Evolutionary conservation across 768 basidiomycete species (phyloP), one percentile per base, ranked within the genome.

Genomic region (Tricholoma saponaceum): DNA sequence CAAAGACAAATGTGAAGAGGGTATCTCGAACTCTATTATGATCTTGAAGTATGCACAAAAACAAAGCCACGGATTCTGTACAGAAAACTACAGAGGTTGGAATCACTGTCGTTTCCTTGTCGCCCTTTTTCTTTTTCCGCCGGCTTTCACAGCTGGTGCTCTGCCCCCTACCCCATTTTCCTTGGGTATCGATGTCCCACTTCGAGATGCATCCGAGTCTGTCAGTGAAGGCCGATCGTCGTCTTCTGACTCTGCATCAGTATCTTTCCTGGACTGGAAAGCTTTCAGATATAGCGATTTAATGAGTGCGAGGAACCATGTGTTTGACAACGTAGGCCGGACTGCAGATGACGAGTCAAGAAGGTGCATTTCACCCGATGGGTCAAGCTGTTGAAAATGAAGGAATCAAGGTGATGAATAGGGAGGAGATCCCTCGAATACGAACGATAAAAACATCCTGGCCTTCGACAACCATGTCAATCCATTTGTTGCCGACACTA

Each of bases 381-480:
- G 70, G 33, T 90, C 87, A 56, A 84, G 76, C 90, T 92, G 59
- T 52, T 57, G 33, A 49, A 28, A 50, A 32, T 12, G 47, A 46
- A 39, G 18, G 18, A 30, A 25, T 58, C n/a, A 52, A 53, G 8
- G 52, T 28, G 26, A 16, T 22, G 26, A n/a, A 39, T 50, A 10
- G 51, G 30, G 30, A 46, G 35, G 43, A 53, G 49, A 41, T 41
- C 28, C 41, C 13, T 51, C 3, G 22, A 26, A 35, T 49, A 80
- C 89, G 69, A 67, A 92, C 90, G 56, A 93, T 78, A 72, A 82
- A 94, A 39, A 94, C 90, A 35, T 85, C 67, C 43, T 81, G 74
- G 44, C 85, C 85, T 58, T 92, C 89, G 10, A 95, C 92, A 18
- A 92, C 78, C 85, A 93, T 85, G 58, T 94, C 91, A 58, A 93